phyloP scores from a whole-genome alignment of 2,329 filamentous ascomycete genomes.

The Colletotrichum shisoi region DNA sequence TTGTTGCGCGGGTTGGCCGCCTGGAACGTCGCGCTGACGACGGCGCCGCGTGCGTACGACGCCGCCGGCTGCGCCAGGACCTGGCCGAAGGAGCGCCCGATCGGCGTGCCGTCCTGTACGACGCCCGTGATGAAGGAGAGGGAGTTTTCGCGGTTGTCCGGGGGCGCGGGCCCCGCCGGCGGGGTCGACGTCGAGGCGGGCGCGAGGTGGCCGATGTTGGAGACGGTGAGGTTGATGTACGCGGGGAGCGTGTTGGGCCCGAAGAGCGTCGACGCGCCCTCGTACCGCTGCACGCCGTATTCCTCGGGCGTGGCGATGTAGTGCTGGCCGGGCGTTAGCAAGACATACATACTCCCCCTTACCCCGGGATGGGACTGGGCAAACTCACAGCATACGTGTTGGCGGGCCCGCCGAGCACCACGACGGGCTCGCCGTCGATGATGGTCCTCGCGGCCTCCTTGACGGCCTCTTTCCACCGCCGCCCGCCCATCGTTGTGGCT shows the following conservation, averaged over 20 bases:
- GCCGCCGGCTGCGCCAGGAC: conserved; percentile 63
- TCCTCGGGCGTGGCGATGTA: conserved; percentile 83
- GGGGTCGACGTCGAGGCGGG: conserved; percentile 54
- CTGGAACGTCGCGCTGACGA: conserved; percentile 74
- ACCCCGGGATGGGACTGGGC: neutral
- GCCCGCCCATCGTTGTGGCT: conserved; percentile 89
- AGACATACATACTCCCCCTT: no score
- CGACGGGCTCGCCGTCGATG: conserved; percentile 66
- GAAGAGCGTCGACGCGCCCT: conserved; percentile 91
- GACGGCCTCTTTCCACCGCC: conserved; percentile 82
- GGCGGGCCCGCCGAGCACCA: conserved; percentile 85
- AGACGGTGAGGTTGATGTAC: conserved; percentile 86
- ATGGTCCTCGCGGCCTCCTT: conserved; percentile 58
- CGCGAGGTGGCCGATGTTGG: conserved; percentile 72
- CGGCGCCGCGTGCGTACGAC: conserved; percentile 67
- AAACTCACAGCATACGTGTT: conserved; percentile 75
- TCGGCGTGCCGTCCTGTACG: conserved; percentile 72
- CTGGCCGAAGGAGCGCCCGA: conserved; percentile 75
- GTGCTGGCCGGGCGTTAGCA: conserved; percentile 53
- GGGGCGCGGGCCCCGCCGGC: conserved; percentile 69
- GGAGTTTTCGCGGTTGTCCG: conserved; percentile 78
- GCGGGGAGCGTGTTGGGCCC: conserved; percentile 83
- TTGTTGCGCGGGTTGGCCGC: conserved; percentile 93
- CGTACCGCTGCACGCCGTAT: conserved; percentile 85
- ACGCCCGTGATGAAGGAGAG: conserved; percentile 83